Conservation (phyloP, 2,329 filamentous ascomycete genomes). For the Aspergillus ustus region DNA sequence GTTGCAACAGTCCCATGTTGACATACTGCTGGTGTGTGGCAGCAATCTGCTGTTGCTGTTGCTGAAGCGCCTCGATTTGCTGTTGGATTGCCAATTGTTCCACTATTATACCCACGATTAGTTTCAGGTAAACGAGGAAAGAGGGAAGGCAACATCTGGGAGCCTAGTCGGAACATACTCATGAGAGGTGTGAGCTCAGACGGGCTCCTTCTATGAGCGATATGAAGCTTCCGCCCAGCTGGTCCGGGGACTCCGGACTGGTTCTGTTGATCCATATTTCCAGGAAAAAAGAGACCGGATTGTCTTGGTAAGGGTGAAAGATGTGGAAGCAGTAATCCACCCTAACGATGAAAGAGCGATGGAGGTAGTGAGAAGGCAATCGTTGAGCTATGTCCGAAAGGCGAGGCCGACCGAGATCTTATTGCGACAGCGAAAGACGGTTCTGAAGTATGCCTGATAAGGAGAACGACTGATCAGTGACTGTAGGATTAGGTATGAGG, state of each 20-base stretch:
- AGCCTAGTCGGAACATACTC: conserved; percentile 70
- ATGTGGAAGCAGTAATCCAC: conserved; percentile 18
- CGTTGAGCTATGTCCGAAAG: conserved; percentile 31
- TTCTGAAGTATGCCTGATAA: conserved; percentile 23
- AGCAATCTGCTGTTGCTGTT: conserved; percentile 97
- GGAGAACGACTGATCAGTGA: conserved; percentile 26
- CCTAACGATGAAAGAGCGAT: conserved; percentile 32
- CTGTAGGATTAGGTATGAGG: conserved; percentile 12
- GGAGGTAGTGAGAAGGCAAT: conserved; percentile 31
- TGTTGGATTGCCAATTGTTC: conserved; percentile 97
- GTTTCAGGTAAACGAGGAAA: conserved; percentile 23
- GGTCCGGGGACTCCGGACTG: conserved; percentile 66
- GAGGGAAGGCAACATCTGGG: conserved; percentile 42
- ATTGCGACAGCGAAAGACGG: conserved; percentile 31
- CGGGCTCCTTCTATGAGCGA: conserved; percentile 94
- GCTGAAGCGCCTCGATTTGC: conserved; percentile 95
- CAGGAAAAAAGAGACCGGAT: conserved; percentile 26
- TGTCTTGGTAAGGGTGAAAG: conserved; percentile 17
- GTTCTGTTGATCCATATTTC: conserved; percentile 69
- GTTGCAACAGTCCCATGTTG: conserved; percentile 93
- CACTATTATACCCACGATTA: conserved; percentile 60
- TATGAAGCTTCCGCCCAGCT: conserved; percentile 88
- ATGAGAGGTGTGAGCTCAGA: conserved; percentile 97
- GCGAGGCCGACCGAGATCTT: conserved; percentile 31
- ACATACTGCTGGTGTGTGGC: conserved; percentile 97